A percentile compares a stretch with the other conserved stretches of the same genome.
phyloP scores from a whole-genome alignment of 2,329 filamentous ascomycete species.

The Myriosclerotinia duriaeana region DNA sequence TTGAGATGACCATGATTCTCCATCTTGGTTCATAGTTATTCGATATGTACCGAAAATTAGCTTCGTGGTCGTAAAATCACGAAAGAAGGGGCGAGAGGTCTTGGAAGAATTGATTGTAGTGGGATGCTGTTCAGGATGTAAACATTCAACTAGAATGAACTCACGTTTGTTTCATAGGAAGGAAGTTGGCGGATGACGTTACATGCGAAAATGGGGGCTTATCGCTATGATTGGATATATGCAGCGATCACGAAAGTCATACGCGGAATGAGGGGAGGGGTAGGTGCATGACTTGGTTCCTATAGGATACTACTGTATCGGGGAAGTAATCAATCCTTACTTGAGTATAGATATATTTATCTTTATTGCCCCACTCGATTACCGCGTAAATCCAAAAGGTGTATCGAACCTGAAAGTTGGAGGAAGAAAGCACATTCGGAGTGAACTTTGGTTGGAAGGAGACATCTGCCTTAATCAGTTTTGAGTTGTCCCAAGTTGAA shows the following conservation, averaged over 20 bases:
- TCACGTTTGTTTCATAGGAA: background rate
- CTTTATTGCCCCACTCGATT: background rate
- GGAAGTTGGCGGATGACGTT: background rate
- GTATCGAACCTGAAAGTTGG: no score
- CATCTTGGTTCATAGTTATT: background rate
- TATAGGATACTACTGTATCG: background rate
- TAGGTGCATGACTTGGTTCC: background rate
- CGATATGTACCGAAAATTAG: no score
- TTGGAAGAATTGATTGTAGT: background rate
- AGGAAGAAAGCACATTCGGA: no score
- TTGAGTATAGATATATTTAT: background rate
- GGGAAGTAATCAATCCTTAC: background rate
- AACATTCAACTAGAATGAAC: background rate
- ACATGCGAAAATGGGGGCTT: background rate
- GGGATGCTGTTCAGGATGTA: background rate
- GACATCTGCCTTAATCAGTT: background rate
- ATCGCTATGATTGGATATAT: slow-evolving; percentile 6
- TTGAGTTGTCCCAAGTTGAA: background rate
- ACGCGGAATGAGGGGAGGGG: slow-evolving; percentile 15
- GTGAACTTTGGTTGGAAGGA: background rate
- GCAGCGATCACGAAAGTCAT: slow-evolving; percentile 7
- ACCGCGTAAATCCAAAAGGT: background rate
- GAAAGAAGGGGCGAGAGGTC: background rate
- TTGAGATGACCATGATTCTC: background rate
- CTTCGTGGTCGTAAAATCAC: background rate